Base-by-base conservation (phyloP, 208 protist genomes). In the Lotmaria passim region DNA sequence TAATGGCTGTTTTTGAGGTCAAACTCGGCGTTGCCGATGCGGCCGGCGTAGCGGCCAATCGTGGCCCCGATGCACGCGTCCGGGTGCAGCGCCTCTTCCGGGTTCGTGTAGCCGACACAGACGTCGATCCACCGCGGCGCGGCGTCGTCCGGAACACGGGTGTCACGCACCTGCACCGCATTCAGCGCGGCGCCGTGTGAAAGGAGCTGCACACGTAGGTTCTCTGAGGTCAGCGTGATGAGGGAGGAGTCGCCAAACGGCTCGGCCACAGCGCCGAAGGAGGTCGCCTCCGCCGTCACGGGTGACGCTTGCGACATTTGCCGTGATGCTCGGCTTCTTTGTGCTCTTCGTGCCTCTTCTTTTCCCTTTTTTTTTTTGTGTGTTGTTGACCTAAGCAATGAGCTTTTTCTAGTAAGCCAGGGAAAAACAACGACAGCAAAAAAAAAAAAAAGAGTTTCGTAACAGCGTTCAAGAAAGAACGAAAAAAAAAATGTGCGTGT, bases 21-120 rank as follows among this genome's bases (percentile, higher is more conserved):
- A 30, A 93, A 87, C 48, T 82, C 75, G 24, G 75, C 88, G 46
- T 83, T 72, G 23, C 53, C 88, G 39, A 93, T 89, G 73, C 85
- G 83, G 0, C 88, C 88, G 15, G 85, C 88, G 50, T 73, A 89
- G 41, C 88, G 85, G n/a, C 88, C 88, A 33, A 72, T 64, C 0
- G 73, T 87, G 34, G 60, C 55, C 0, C 85, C 85, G 26, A 73
- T 24, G 10, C 47, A 61, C 10, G 70, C 53, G 17, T 58, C 58
- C 3, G 65, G 47, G 19, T 38, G 21, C 33, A 75, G 60, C 10
- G 64, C 78, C 55, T 90, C 85, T 17, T 70, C 74, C 3, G 82
- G 67, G 46, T 65, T 75, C 7, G 65, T 76, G 60, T 79, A 86
- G 55, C 83, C 85, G 7, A 90, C 73, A 44, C 78, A 85, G n/a